phyloP scores from a whole-genome alignment of 2,329 filamentous ascomycete genomes.

The Colletotrichum godetiae region DNA sequence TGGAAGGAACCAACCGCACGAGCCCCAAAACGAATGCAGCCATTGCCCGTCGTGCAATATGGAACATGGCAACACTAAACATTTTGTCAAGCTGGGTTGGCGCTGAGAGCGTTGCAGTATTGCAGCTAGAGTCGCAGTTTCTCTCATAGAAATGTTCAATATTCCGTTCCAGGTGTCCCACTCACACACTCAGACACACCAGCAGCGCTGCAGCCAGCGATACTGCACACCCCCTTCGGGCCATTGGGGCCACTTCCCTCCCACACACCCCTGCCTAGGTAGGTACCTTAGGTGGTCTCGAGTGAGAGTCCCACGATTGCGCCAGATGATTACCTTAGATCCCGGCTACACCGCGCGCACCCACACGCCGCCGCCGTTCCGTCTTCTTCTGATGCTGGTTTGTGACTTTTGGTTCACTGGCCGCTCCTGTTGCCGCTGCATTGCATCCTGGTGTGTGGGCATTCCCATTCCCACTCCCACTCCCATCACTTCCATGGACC shows the following conservation, averaged over 20 bases:
- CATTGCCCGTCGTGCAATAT: background rate
- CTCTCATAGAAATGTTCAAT: background rate
- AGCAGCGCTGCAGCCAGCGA: background rate
- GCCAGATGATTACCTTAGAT: constrained; percentile 30
- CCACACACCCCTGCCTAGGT: background rate
- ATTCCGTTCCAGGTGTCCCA: background rate
- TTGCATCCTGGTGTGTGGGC: background rate
- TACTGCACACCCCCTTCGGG: background rate
- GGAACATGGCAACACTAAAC: background rate
- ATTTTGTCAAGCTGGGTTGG: background rate
- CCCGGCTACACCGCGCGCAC: constrained; percentile 13
- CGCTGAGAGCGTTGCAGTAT: background rate
- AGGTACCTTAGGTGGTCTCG: no score
- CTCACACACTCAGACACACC: background rate
- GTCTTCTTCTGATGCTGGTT: background rate
- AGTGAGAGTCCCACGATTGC: constrained; percentile 25
- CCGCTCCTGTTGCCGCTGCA: background rate
- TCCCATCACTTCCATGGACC: no score
- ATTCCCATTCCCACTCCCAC: constrained; percentile 4
- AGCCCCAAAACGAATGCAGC: background rate
- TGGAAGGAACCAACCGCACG: background rate
- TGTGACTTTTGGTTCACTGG: background rate
- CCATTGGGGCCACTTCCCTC: background rate
- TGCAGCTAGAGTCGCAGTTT: background rate
- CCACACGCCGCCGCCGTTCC: background rate